Base-by-base conservation (phyloP, 2,329 filamentous ascomycete species). In the Fusarium heterosporum region DNA sequence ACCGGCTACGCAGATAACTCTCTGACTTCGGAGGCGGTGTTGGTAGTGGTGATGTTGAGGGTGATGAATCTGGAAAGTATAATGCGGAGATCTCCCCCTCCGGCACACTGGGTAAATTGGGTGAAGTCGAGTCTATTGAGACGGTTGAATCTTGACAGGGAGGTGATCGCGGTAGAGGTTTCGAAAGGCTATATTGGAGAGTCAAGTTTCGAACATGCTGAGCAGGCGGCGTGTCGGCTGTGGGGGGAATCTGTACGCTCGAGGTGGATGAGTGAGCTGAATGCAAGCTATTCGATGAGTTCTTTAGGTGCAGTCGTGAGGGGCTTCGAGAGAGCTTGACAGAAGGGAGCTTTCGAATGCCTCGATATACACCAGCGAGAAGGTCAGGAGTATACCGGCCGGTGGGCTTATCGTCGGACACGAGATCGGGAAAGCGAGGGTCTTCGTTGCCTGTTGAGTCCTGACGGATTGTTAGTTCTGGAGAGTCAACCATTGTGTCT, bases 161-260 rank as follows among this genome's bases (percentile, higher is more conserved):
- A 26, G 85, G 84, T 25, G 85, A 80, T 61, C 83, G 81, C 34
- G 85, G 86, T 22, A 88, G 75, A 47, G 86, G 85, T 74, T 88
- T 88, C 69, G 82, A 81, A 65, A 88, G 84, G 69, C 85, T 87
- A 58, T 84, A 79, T 71, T 86, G 84, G 48, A 87, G 76, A 66
- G 82, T 88, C 74, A 86, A 63, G 69, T 81, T 84, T 67, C 83
- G 80, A 58, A 78, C 85, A 87, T 87, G 84, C 77, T 84, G 79
- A 60, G 66, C 11, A 22, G 70, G 60, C 45, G 73, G 64, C 17
- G 54, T 64, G 42, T 73, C 55, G 55, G 50, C 55, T 29, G 58
- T 40, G 46, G 63, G 62, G 26, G 66, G 58, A 43, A 65, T n/a
- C n/a, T 36, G 34, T 16, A 36, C 60, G 43, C 59, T 68, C 25